These are phyloP conservation scores for Clarireedia homoeocarpa DNA, from an alignment of 2,329 filamentous ascomycete species.

Conservation along the genomic window DNA sequence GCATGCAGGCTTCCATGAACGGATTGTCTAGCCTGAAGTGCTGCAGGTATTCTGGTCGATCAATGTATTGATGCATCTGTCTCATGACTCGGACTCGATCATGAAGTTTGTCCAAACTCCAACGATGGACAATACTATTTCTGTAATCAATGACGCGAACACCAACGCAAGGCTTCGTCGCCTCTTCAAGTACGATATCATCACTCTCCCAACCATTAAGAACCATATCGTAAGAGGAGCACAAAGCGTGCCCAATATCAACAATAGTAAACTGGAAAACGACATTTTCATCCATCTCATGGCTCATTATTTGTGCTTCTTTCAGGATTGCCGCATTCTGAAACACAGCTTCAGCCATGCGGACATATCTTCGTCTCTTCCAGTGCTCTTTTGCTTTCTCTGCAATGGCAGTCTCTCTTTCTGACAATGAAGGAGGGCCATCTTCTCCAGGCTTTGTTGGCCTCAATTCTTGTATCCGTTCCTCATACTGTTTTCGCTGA, in stretches of 20 bases:
- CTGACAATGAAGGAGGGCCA: conserved; percentile 42
- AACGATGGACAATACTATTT: conserved; percentile 77
- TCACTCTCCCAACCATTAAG: conserved; percentile 84
- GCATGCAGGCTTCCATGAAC: conserved; percentile 85
- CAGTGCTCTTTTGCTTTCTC: conserved; percentile 63
- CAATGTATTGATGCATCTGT: conserved; percentile 93
- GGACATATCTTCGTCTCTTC: conserved; percentile 79
- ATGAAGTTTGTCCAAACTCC: conserved; percentile 89
- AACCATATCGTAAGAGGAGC: conserved; percentile 94
- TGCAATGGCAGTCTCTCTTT: conserved; percentile 65
- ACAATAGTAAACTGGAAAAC: conserved; percentile 93
- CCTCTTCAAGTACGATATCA: conserved; percentile 71
- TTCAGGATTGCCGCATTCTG: conserved; percentile 84
- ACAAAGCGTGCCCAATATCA: conserved; percentile 78
- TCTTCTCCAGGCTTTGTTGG: conserved; percentile 47
- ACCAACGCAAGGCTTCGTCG: conserved; percentile 82
- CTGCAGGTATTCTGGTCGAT: conserved; percentile 88
- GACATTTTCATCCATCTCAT: conserved; percentile 86
- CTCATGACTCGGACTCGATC: conserved; percentile 86
- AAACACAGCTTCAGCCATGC: conserved; percentile 86
- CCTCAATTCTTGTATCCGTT: conserved; percentile 70
- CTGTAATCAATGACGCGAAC: conserved; percentile 88
- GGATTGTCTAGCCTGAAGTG: conserved; percentile 91
- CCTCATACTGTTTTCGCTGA: conserved; percentile 79
- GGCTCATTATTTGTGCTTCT: conserved; percentile 96